Conservation (phyloP, 2,329 filamentous ascomycete species). For the Sclerotinia glacialis region DNA sequence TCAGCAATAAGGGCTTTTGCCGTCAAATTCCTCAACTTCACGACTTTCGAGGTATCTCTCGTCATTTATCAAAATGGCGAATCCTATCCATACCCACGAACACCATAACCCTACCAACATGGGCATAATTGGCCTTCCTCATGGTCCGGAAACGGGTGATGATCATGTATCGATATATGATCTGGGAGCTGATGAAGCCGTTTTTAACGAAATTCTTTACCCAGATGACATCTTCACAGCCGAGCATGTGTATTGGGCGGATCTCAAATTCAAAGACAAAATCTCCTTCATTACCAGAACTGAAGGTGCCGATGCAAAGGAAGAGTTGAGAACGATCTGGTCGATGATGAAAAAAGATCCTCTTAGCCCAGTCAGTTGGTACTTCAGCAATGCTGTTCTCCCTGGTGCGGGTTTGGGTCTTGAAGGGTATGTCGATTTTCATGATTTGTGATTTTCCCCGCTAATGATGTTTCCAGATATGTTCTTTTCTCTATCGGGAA, state of each 20-base stretch:
- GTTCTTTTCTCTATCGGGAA: conserved; percentile 97
- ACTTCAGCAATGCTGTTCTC: conserved; percentile 86
- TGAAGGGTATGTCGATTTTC: conserved; percentile 59
- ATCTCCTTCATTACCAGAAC: conserved; percentile 72
- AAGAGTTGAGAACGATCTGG: conserved; percentile 67
- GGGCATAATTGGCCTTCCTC: conserved; percentile 35
- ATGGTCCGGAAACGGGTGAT: conserved; percentile 39
- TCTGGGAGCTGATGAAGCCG: conserved; percentile 48
- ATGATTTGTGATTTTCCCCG: background rate
- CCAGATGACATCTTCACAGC: conserved; percentile 84
- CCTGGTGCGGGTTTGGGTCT: conserved; percentile 89
- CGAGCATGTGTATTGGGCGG: conserved; percentile 89
- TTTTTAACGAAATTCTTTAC: conserved; percentile 77
- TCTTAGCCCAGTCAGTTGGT: conserved; percentile 77
- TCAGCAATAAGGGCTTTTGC: conserved; percentile 11
- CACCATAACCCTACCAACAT: conserved; percentile 35
- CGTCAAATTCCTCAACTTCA: conserved; percentile 5
- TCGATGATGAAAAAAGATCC: conserved; percentile 83
- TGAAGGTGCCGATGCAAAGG: conserved; percentile 65
- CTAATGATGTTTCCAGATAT: conserved; percentile 55
- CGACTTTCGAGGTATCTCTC: background rate
- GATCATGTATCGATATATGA: conserved; percentile 33
- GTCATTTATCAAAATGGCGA: conserved; percentile 27
- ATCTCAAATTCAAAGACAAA: conserved; percentile 69
- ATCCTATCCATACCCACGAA: conserved; percentile 30